phyloP scores from a whole-genome alignment of 495 filamentous ascomycete genomes.

The Chlorociboria aeruginascens region DNA sequence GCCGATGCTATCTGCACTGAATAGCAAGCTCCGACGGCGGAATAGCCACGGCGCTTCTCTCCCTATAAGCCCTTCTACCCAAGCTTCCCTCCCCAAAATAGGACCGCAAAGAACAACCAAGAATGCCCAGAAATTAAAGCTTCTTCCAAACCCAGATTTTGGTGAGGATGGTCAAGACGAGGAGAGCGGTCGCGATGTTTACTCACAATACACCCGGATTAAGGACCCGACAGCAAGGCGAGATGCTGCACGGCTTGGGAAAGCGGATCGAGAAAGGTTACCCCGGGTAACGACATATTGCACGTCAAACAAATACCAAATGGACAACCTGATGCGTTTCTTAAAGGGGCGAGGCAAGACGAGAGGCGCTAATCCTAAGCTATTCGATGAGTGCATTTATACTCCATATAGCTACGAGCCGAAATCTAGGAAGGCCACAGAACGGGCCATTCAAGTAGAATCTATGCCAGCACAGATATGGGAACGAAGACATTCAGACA shows the following conservation, averaged over 20 bases:
- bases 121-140: constrained; percentile 90
- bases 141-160: constrained; percentile 79
- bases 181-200: constrained; percentile 89
- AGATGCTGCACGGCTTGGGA: constrained; percentile 86
- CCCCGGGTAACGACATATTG: constrained; percentile 94
- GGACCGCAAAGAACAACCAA: constrained; percentile 91
- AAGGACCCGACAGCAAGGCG: constrained; percentile 89
- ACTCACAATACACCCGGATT: constrained; percentile 84
- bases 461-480: constrained; percentile 29
- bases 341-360: constrained; percentile 68
- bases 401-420: constrained; percentile 68
- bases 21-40: constrained; percentile 73
- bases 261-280: constrained; percentile 77
- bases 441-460: constrained; percentile 26
- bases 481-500: constrained; percentile 56
- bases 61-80: constrained; percentile 24
- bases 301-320: constrained; percentile 78
- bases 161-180: constrained; percentile 66
- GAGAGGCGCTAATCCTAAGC: constrained; percentile 71
- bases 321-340: constrained; percentile 78
- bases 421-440: background rate
- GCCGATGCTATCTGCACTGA: constrained; percentile 69
- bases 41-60: constrained; percentile 67
- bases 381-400: constrained; percentile 95
- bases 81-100: constrained; percentile 54